Evolutionary conservation across 2,329 filamentous ascomycete genomes (phyloP).

Genomic region (Furcasterigmium sp.): DNA sequence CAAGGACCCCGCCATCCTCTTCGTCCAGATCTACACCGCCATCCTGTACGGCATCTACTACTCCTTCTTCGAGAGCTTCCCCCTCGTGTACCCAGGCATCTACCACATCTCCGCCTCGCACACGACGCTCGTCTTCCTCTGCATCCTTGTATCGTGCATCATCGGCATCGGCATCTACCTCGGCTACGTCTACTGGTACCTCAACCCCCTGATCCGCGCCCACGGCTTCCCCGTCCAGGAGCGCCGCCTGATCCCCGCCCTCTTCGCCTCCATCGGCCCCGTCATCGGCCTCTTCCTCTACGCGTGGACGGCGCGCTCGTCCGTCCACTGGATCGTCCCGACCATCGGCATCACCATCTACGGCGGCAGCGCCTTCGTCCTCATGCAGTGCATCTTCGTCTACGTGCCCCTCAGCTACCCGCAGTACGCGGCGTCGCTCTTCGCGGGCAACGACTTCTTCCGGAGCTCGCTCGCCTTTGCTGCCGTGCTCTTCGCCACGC

Average conservation of each 20-base stretch:
- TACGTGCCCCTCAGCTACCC: slow-evolving; percentile 54
- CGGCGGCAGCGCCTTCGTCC: slow-evolving; percentile 43
- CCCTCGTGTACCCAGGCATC: slow-evolving; percentile 53
- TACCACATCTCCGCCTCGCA: slow-evolving; percentile 56
- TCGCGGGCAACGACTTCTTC: slow-evolving; percentile 57
- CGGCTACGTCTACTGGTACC: slow-evolving; percentile 45
- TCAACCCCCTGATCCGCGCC: slow-evolving; percentile 43
- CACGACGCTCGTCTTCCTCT: slow-evolving; percentile 56
- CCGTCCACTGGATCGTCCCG: slow-evolving; percentile 49
- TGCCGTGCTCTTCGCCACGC: slow-evolving; percentile 54
- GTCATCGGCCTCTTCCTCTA: slow-evolving; percentile 58
- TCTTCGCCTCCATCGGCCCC: slow-evolving; percentile 46
- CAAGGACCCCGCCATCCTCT: slow-evolving; percentile 57
- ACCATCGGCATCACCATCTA: slow-evolving; percentile 54
- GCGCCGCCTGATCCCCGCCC: slow-evolving; percentile 48
- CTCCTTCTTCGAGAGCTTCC: slow-evolving; percentile 62
- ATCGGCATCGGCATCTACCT: slow-evolving; percentile 44
- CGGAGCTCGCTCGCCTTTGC: slow-evolving; percentile 53
- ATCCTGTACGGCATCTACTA: slow-evolving; percentile 60
- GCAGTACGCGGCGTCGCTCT: slow-evolving; percentile 51
- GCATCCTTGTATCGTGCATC: slow-evolving; percentile 51
- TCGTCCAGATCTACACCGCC: slow-evolving; percentile 56
- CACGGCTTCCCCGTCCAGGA: slow-evolving; percentile 48
- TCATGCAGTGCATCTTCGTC: slow-evolving; percentile 57
- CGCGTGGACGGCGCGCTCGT: slow-evolving; percentile 49